Conservation (phyloP, 139 green algal genomes). For the Spirogloea muscicola region DNA sequence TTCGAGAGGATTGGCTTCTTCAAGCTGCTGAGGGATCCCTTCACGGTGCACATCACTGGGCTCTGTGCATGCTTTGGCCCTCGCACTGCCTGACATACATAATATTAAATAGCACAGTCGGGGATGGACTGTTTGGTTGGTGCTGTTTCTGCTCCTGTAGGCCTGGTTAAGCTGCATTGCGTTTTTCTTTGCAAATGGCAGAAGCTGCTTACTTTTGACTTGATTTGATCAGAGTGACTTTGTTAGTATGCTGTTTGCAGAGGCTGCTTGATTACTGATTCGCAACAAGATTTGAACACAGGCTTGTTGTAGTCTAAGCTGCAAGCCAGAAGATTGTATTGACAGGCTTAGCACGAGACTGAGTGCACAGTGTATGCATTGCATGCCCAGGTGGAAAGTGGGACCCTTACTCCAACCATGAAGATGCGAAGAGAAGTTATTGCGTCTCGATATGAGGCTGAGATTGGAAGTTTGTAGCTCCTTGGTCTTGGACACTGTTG, state of each 20-base stretch:
- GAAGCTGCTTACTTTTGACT: background rate
- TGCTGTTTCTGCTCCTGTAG: too few species aligned
- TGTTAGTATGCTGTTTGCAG: background rate
- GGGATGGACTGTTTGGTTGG: too few species aligned
- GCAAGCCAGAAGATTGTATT: background rate
- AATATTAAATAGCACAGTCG: too few species aligned
- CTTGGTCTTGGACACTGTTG: too few species aligned
- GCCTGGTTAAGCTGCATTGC: too few species aligned
- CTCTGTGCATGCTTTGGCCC: too few species aligned
- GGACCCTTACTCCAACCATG: constrained; percentile 87
- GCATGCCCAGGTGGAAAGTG: constrained; percentile 64
- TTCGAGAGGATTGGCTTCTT: constrained; percentile 43
- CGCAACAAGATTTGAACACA: background rate
- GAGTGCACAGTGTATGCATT: constrained; percentile 56
- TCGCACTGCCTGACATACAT: too few species aligned
- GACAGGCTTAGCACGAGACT: background rate
- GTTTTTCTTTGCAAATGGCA: too few species aligned
- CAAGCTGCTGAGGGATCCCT: constrained; percentile 28
- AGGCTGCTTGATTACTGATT: background rate
- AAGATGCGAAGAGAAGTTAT: constrained; percentile 74
- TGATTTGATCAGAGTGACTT: background rate
- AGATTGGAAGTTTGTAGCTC: too few species aligned
- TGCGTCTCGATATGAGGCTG: too few species aligned
- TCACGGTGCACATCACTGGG: too few species aligned
- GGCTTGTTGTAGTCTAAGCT: background rate